Base-by-base conservation (phyloP, 257 asterid species). In the Penstemon eatonii region DNA sequence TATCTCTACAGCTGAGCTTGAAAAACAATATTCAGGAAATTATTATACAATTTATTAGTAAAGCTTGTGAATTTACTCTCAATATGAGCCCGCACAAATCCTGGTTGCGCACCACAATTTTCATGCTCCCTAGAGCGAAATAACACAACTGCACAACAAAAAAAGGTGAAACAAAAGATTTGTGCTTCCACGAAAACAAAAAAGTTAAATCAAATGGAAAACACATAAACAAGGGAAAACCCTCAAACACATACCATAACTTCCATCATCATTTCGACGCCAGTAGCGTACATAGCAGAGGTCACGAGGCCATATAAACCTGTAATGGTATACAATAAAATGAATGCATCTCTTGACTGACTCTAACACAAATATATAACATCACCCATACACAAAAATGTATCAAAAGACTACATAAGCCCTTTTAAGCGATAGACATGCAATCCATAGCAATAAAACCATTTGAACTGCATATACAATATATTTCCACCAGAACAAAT, bases 191-290 rank as follows among this genome's bases (percentile, higher is more conserved):
- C 33, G 2, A 25, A 38, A 63, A 56, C 36, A 54, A 55, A 58
- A 58, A 43, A 65, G 44, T 37, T 37, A 44, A 13, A 25, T 25
- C 33, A 65, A 66, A 72, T 55, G 67, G 62, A 47, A 55, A 57
- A 62, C 63, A 81, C 61, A 66, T 54, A 46, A 67, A 62, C 60
- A 65, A 25, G 37, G 68, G 66, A 38, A 70, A 47, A 56, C 76
- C 59, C 61, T 69, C 68, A 61, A 60, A 63, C 44, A 53, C 64
- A 78, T 85, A 92, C 98, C 98, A 75, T 92, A 92, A 78, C 98
- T 92, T 19, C 98, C 98, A 75, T 92, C 98, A 82, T 92, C 98
- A 80, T 90, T 92, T 61, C 98, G 87, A 65, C 97, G 98, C 98
- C 98, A 92, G 65, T 92, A 92, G 54, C 98, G 95, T 55, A 92